Evolutionary conservation across 2,329 filamentous ascomycete genomes (phyloP), one percentile per base, ranked within the genome.

Genomic region (Coleophoma crateriformis): DNA sequence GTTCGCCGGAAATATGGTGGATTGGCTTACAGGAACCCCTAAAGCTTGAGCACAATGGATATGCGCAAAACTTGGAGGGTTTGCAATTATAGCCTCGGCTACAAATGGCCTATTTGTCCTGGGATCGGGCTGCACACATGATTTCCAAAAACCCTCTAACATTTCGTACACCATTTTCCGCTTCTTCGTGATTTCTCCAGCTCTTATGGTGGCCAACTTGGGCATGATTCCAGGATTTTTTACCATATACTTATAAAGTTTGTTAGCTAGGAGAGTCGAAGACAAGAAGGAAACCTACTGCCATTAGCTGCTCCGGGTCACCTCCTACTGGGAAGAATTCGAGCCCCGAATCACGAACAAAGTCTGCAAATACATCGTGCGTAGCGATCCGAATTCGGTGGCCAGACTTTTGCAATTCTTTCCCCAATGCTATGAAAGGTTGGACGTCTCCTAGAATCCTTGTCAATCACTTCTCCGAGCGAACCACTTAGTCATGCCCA

Each of bases 161-260:
- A 92, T 90, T 51, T 87, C 77, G 50, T 82, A 79, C 46, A 94
- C 88, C 19, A 85, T 87, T 54, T 77, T 81, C 15, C 88, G 76
- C 34, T 87, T 76, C 65, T 82, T 84, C 39, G 77, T 81, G 45
- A 94, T 79, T 60, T 92, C 88, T 4, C 88, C 88, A 54, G 77
- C 85, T 52, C 81, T 81, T 43, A 94, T 69, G 0, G 85, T 82
- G 45, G 89, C 82, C 51, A 91, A 79, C 0, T 84, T 85, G 1
- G 89, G 89, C 81, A 94, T 88, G 33, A 94, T 71, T 0, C 88
- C 87, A 0, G 88, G 88, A 58, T 92, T 87, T 66, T 90, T 90
- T 44, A 92, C 88, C 88, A 94, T 94, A 62, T 90, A 94, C 37
- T 48, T 12, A 15, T 13, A 27, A 34, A n/a, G 20, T 13, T 10